Base-by-base conservation (phyloP, 1,139 yeast species). In the Spathaspora sp. region DNA sequence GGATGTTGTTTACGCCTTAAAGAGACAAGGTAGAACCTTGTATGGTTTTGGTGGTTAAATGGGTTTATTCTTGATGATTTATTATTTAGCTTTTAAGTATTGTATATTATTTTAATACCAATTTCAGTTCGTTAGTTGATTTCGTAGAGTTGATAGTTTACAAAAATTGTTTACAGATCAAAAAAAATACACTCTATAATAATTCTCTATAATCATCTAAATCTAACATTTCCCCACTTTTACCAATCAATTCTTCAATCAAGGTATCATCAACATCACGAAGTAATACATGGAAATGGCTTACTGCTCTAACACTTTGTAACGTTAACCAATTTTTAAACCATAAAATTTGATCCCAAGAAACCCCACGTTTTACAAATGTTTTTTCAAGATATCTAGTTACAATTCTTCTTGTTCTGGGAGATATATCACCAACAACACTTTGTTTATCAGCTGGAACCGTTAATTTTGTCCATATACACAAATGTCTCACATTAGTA, bases 21-120 rank as follows among this genome's bases (percentile, higher is more conserved):
- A 93, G 95, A 90, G 98, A 86, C 98, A 93, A 82, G 99, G 99
- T 73, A 89, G 98, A 82, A 93, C 99, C 81, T 87, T 93, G 78
- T 93, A 93, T 74, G 99, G 99, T 89, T 93, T 93, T 87, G 98
- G 98, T 81, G 97, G 97, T 85, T 93, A 88, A 68, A 39, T 25
- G 24, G n/a, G 10, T 20, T 38, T 26, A 25, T 7, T 37, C 39
- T 17, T 37, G n/a, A 33, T 31, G 27, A 25, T 26, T 31, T 41
- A 36, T 41, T 41, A 31, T 26, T 36, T 41, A 38, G 38, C 34
- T 39, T 38, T 27, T 39, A 39, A 50, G 45, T 43, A 47, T 50
- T 41, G 43, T 41, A 41, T 41, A 41, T 41, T 41, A 41, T 31
- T 41, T n/a, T 41, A 41, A 41, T 41, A 41, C 53, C 51, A 50